Base-by-base conservation (phyloP, 805 yeast genomes). In the Scheffersomyces lignosus region DNA sequence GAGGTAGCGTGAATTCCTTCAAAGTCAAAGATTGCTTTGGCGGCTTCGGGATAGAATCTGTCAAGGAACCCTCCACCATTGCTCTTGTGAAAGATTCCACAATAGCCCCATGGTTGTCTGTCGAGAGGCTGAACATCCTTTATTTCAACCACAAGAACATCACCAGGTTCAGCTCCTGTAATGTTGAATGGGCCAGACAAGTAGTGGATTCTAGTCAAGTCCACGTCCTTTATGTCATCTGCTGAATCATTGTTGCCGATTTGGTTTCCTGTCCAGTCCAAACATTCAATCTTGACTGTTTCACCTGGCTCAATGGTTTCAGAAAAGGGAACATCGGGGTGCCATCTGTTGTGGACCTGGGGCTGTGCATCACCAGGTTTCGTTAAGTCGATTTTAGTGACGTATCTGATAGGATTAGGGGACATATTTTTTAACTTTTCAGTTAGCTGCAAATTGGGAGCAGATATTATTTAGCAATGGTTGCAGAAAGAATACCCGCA, bases 261-360 rank as follows among this genome's bases (percentile, higher is more conserved):
- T 51, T 73, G 79, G 36, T 73, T 73, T 9, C 79, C 79, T 5
- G 78, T 74, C 79, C 79, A 74, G 43, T 74, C 79, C 31, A 73
- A 59, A 43, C 79, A 74, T 44, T 74, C 78, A 27, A 73, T 56
- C 39, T 71, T 71, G 45, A 69, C 70, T 4, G 71, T 56, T 41
- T 68, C 71, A n/a, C 69, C 67, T 15, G 60, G 76, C 34, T 58
- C 47, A 29, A 73, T 64, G 8, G 60, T 58, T 27, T 52, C 65
- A 23, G 65, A 52, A 37, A 56, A 51, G 29, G 79, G 79, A 23
- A 73, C 56, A 34, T 73, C 77, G 7, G 78, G 78, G 47, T 73
- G 78, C 78, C 79, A 73, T 48, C 79, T 58, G 51, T 73, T 73
- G 56, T 73, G 79, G 30, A 71, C 48, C 15, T 71, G 72, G 18